phyloP scores from a whole-genome alignment of 2,329 filamentous ascomycete genomes.

The Fusarium papillatum region DNA sequence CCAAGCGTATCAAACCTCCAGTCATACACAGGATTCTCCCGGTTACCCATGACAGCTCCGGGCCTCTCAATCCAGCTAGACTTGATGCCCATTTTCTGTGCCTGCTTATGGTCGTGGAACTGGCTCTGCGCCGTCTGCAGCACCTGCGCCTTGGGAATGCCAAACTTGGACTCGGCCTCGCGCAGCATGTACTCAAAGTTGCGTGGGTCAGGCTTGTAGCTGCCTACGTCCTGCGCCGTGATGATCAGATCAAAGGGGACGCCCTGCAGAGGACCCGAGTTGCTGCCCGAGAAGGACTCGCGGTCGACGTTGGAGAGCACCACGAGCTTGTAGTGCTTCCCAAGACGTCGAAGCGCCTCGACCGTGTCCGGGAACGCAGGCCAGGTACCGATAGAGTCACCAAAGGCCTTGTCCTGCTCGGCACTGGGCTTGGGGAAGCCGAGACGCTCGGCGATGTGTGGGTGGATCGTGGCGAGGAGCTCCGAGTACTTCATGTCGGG shows the following conservation, averaged over 20 bases:
- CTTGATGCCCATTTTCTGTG: slow-evolving; percentile 68
- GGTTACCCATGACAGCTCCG: slow-evolving; percentile 52
- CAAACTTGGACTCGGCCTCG: slow-evolving; percentile 66
- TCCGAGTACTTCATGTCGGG: slow-evolving; percentile 72
- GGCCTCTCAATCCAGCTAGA: slow-evolving; percentile 72
- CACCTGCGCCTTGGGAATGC: slow-evolving; percentile 66
- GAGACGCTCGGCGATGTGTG: slow-evolving; percentile 60
- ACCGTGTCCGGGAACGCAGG: slow-evolving; percentile 72
- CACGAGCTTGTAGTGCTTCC: slow-evolving; percentile 67
- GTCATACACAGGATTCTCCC: slow-evolving; percentile 60
- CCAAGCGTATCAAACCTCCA: slow-evolving; percentile 72
- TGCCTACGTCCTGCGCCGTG: slow-evolving; percentile 79
- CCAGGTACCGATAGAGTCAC: slow-evolving; percentile 66
- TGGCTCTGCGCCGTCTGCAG: slow-evolving; percentile 79
- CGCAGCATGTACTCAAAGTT: slow-evolving; percentile 78
- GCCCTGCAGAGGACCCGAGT: slow-evolving; percentile 60
- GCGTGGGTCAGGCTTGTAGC: slow-evolving; percentile 75
- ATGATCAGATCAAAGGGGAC: slow-evolving; percentile 71
- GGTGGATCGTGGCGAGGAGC: slow-evolving; percentile 65
- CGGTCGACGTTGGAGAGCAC: slow-evolving; percentile 71
- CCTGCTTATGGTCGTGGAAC: slow-evolving; percentile 78
- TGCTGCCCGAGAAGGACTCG: slow-evolving; percentile 60
- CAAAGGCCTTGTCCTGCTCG: slow-evolving; percentile 63
- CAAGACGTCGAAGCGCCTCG: slow-evolving; percentile 63
- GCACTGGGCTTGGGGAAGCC: slow-evolving; percentile 51